Evolutionary conservation across 192 early-diverging fungal genomes (phyloP).

Genomic region (Helicostylum pulchrum): DNA sequence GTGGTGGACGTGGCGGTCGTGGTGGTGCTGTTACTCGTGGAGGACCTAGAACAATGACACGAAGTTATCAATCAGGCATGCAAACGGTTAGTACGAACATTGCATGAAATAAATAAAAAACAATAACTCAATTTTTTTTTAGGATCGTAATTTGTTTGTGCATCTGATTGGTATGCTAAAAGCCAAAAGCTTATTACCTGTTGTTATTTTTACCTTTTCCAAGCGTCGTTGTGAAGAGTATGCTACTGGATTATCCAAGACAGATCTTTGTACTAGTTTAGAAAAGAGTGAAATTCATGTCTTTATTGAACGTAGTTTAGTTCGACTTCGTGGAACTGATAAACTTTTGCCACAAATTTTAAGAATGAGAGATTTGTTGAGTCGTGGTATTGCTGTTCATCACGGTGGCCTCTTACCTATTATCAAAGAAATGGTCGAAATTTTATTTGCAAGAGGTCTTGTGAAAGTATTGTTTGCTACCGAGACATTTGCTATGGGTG

Average conservation of each 20-base stretch:
- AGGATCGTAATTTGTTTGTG: conserved; percentile 81
- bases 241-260: conserved; percentile 68
- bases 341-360: conserved; percentile 85
- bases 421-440: conserved; percentile 98
- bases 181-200: conserved; percentile 76
- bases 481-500: conserved; percentile 99
- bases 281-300: conserved; percentile 87
- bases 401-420: conserved; percentile 96
- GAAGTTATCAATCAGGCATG: conserved; percentile 24
- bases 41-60: conserved; percentile 37
- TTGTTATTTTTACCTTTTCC: conserved; percentile 93
- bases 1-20: conserved; percentile 46
- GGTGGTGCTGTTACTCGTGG: conserved; percentile 43
- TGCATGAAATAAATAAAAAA: neutral
- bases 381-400: conserved; percentile 94
- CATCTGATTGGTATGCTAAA: conserved; percentile 75
- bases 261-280: conserved; percentile 73
- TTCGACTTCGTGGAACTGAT: conserved; percentile 81
- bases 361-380: conserved; percentile 77
- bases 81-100: conserved; percentile 40
- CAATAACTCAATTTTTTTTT: neutral
- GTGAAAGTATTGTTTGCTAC: conserved; percentile 96
- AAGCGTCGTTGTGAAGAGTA: conserved; percentile 95
- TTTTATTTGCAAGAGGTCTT: conserved; percentile 85
- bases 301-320: conserved; percentile 80